A percentile compares a stretch with the other conserved stretches of the same genome.
These are phyloP conservation scores for Fistulina hepatica DNA, from an alignment of 1,284 basidiomycete species.

Conservation along the genomic window DNA sequence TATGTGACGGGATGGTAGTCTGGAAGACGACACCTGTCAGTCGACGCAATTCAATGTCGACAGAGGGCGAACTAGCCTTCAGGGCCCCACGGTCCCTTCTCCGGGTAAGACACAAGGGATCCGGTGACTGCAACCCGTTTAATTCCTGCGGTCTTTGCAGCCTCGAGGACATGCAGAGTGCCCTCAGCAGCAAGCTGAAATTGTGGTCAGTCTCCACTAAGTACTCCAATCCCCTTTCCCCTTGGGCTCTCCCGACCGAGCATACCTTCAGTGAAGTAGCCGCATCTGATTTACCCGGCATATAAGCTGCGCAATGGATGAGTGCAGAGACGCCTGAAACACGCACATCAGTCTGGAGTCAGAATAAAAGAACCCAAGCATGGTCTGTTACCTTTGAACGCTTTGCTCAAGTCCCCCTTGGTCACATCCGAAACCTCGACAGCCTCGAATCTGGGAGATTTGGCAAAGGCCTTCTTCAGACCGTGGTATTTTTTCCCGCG, in stretches of 20 bases:
- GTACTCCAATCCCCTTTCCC: neutral
- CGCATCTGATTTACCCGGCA: slow-evolving; percentile 11
- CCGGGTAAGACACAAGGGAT: slow-evolving; percentile 11
- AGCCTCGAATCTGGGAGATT: slow-evolving; percentile 12
- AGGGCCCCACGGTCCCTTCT: slow-evolving; percentile 7
- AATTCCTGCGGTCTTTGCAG: slow-evolving; percentile 12
- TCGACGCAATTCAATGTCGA: neutral
- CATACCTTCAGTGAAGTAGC: slow-evolving; percentile 11
- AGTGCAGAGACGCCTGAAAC: slow-evolving; percentile 10
- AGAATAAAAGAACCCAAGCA: neutral
- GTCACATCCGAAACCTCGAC: slow-evolving; percentile 12
- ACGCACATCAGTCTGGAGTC: neutral
- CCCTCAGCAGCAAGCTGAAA: slow-evolving; percentile 12
- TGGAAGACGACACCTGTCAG: neutral
- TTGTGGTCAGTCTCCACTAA: neutral
- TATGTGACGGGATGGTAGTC: slow-evolving; percentile 14
- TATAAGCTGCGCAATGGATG: slow-evolving; percentile 12
- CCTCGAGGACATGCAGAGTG: slow-evolving; percentile 12
- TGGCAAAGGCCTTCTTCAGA: slow-evolving; percentile 8
- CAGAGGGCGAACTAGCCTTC: slow-evolving; percentile 8
- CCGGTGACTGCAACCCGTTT: slow-evolving; percentile 14
- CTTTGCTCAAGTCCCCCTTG: slow-evolving; percentile 6
- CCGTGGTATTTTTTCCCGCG: slow-evolving; percentile 8
- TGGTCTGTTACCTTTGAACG: slow-evolving; percentile 9
- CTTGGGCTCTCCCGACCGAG: neutral